Conservation (phyloP, 306 rosid species). For the Abrus precatorius region DNA sequence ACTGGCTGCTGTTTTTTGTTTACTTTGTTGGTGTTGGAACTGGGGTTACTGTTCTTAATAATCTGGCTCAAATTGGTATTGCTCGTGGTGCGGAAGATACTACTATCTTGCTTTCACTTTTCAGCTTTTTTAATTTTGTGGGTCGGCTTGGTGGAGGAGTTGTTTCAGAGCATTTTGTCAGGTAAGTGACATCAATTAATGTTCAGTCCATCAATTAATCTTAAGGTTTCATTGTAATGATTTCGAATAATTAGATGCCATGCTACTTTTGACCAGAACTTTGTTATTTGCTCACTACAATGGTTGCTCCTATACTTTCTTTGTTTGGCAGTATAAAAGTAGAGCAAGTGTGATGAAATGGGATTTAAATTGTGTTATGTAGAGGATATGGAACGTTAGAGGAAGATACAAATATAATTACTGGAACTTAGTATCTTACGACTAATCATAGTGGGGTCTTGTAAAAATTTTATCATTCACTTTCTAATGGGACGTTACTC, state of each 20-base stretch:
- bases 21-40: conserved; percentile 88
- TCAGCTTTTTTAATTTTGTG: conserved; percentile 80
- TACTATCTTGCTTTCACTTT: conserved; percentile 71
- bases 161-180: conserved; percentile 84
- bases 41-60: conserved; percentile 83
- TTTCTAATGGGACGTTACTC: no score
- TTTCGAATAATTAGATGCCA: not conserved
- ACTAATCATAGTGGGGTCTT: no score
- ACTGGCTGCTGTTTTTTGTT: conserved; percentile 80
- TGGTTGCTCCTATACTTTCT: not conserved
- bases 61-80: conserved; percentile 82
- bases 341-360: not conserved
- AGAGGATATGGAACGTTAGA: no score
- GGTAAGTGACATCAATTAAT: conserved; percentile 52
- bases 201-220: not conserved
- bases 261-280: not conserved
- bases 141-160: conserved; percentile 93
- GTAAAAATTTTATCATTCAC: no score
- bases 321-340: not conserved
- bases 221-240: not conserved
- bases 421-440: no score
- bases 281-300: not conserved
- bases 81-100: conserved; percentile 80
- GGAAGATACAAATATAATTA: no score
- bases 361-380: no score